These are phyloP conservation scores for Solanum hybrid DNA, from an alignment of 305 asterid genomes.

Conservation along the genomic window DNA sequence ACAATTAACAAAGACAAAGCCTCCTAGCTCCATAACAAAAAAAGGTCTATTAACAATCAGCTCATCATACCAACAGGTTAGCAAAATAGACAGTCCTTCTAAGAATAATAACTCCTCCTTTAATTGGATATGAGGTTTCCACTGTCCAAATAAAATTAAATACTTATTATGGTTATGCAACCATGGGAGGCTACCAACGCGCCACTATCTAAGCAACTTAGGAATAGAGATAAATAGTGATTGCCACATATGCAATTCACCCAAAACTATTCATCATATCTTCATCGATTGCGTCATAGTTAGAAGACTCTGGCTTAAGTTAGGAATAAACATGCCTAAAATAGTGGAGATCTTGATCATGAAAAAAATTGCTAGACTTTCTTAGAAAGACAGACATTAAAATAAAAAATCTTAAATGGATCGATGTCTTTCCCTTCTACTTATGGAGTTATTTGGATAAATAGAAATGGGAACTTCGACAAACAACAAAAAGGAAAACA, in stretches of 20 bases:
- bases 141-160: not conserved
- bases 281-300: not conserved
- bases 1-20: not conserved
- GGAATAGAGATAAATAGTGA: not conserved
- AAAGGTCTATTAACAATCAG: not conserved
- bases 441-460: not conserved
- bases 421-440: too few relatives aligned
- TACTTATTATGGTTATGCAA: not conserved
- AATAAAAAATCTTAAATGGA: too few relatives aligned
- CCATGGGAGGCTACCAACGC: not conserved
- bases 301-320: too few relatives aligned
- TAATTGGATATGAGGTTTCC: not conserved
- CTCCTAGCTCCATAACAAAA: not conserved
- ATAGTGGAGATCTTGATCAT: not conserved
- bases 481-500: not conserved
- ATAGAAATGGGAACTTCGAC: not conserved
- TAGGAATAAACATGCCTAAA: not conserved
- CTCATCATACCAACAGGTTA: not conserved
- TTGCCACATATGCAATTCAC: not conserved
- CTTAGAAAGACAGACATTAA: not conserved
- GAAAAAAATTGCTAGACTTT: not conserved
- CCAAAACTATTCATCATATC: not conserved
- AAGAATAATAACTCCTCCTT: not conserved
- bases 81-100: too few relatives aligned
- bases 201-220: not conserved